Evolutionary conservation across 1,284 basidiomycete species (phyloP), one percentile per base, ranked within the genome.

Genomic region (Apiotrichum akiyoshidainum): DNA sequence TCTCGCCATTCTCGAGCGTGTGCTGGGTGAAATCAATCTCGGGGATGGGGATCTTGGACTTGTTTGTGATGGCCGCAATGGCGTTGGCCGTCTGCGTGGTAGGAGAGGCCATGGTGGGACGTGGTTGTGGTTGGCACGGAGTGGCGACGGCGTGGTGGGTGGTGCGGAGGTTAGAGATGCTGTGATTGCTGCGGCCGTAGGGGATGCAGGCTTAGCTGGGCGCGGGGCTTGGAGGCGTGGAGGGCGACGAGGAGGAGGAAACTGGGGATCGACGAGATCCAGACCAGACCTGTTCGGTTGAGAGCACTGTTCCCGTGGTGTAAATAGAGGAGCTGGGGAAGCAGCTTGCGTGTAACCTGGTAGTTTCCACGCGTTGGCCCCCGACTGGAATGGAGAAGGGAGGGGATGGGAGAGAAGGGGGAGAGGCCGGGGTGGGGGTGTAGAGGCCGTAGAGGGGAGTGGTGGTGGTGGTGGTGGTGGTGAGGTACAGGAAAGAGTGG

Each of bases 11-110:
- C 62, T 95, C 92, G 63, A 94, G 85, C 65, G 86, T 83, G 78
- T 95, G 90, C 70, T 87, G 87, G 16, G 92, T 92, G 70, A 89
- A 94, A 81, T 95, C 92, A 75, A 92, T 85, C 57, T 86, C 83
- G 42, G 85, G 85, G 16, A 85, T 73, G 40, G 83, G 80, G n/a
- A 81, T 74, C 68, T 71, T 73, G 49, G 63, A 51, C 49, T 73
- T 65, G 57, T 74, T 72, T 44, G 60, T 67, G 55, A 76, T 76
- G 17, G 72, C 73, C 16, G 72, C 70, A 40, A 77, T 74, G 52
- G 75, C 77, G 55, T 77, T 77, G 50, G 69, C 69, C 31, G 69
- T 71, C 55, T 77, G 74, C 42, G 72, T 71, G 31, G 57, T 59
- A 34, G 73, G 72, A 31, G 73, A 71, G 21, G 73, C 66, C 72